These are phyloP conservation scores for Boletus patriciae DNA, from an alignment of 768 basidiomycete genomes.

Conservation along the genomic window DNA sequence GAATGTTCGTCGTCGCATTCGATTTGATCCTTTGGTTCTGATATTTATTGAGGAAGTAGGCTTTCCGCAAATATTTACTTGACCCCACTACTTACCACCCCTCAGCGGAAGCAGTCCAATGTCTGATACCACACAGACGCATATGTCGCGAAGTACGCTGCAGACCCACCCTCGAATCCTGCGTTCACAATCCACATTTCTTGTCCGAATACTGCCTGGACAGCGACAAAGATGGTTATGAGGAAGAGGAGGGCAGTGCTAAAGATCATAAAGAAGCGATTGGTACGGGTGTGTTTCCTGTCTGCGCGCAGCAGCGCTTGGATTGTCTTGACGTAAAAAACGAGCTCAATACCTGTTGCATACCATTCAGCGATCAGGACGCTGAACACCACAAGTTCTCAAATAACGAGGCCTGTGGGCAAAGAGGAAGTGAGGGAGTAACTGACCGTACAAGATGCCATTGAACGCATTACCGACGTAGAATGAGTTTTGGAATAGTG, in stretches of 20 bases:
- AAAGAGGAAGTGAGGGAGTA: neutral
- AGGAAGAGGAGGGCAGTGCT: slow-evolving; percentile 20
- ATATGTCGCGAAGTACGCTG: slow-evolving; percentile 27
- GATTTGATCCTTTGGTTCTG: no score
- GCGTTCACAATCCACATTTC: slow-evolving; percentile 35
- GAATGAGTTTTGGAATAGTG: slow-evolving; percentile 12
- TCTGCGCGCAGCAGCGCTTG: neutral
- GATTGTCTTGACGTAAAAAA: slow-evolving; percentile 8
- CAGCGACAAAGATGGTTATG: slow-evolving; percentile 27
- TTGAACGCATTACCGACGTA: slow-evolving; percentile 14
- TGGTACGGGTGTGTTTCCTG: neutral
- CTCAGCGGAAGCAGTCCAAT: no score
- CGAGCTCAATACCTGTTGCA: slow-evolving; percentile 5
- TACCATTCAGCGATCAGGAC: neutral
- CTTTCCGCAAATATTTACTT: no score
- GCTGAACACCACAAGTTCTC: neutral
- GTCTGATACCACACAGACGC: slow-evolving; percentile 24
- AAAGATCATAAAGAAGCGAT: slow-evolving; percentile 7
- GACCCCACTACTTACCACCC: no score
- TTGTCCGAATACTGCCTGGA: slow-evolving; percentile 19
- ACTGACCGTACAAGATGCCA: slow-evolving; percentile 11
- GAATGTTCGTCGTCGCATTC: no score
- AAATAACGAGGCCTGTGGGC: neutral
- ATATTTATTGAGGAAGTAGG: no score
- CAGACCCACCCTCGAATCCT: slow-evolving; percentile 31